Evolutionary conservation across 768 basidiomycete genomes (phyloP), one percentile per base, ranked within the genome.

Genomic region (Pisolithus orientalis): DNA sequence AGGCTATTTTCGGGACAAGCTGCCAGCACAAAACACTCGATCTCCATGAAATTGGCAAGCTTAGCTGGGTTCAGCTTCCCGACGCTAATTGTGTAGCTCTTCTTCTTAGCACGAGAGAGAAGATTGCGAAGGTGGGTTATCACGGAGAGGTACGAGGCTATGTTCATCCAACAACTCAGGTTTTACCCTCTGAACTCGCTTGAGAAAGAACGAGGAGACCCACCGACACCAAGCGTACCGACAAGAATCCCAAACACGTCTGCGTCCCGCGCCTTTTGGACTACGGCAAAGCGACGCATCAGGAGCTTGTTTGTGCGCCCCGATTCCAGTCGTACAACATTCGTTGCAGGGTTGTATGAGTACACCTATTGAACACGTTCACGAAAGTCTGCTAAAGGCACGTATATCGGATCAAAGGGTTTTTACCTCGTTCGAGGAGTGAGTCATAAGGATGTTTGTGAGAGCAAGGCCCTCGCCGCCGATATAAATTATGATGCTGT

Each of bases 231-330:
- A 13, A 98, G 79, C 1, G 94, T 96, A 10, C 94, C 94, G 2
- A 98, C 88, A 4, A 98, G 82, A 43, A 98, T 93, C 1, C 94
- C 96, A 57, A 96, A 90, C 0, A 97, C 90, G 59, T 97, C 94
- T 0, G 94, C 87, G 57, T 94, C 88, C 42, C 90, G 79, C 2
- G 95, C 93, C 59, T 83, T 85, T 64, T 95, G 94, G 5, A 98
- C 80, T 1, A 80, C 73, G 2, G 84, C 88, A 55, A 97, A 96
- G 13, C 96, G 83, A 0, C 90, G 82, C 87, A 94, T 94, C 13
- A 97, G 79, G 5, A 96, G 71, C 48, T 76, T 82, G 59, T 95
- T 95, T 4, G 91, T 87, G 25, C 77, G 74, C 0, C 67, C 67
- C 0, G 88, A 90, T 56, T 90, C 83, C 14, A 85, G 63, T 10